phyloP scores from a whole-genome alignment of 768 basidiomycete species.

The Suillus brevipes region DNA sequence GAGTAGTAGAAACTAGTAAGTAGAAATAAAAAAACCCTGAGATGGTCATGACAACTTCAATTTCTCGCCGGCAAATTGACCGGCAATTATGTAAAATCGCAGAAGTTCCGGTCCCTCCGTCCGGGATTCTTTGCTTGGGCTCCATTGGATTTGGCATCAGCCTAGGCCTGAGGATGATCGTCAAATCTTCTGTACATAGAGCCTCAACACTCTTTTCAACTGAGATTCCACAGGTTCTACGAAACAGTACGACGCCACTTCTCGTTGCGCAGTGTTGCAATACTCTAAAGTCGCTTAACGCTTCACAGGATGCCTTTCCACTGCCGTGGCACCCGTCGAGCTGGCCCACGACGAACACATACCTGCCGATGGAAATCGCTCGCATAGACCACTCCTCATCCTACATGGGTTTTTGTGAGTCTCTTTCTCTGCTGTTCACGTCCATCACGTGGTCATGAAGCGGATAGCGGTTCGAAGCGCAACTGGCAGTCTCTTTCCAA shows the following conservation, averaged over 20 bases:
- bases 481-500: conserved; percentile 87
- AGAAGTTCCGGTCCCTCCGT: too few species aligned
- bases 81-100: background rate
- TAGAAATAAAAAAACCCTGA: too few species aligned
- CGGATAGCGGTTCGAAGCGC: conserved; percentile 75
- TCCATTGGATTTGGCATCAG: background rate
- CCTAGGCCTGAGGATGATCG: background rate
- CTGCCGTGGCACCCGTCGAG: conserved; percentile 24
- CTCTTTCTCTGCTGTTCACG: background rate
- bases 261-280: background rate
- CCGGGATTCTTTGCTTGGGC: background rate
- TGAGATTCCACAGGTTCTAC: background rate
- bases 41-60: too few species aligned
- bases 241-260: background rate
- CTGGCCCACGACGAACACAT: conserved; percentile 34
- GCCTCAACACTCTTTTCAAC: background rate
- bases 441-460: conserved; percentile 8
- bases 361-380: conserved; percentile 29
- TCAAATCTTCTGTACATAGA: background rate
- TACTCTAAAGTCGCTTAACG: background rate
- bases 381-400: conserved; percentile 50
- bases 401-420: conserved; percentile 67
- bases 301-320: conserved; percentile 23
- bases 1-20: background rate
- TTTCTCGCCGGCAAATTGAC: background rate